phyloP scores from a whole-genome alignment of 2,329 filamentous ascomycete genomes.

The Calonectria montana region DNA sequence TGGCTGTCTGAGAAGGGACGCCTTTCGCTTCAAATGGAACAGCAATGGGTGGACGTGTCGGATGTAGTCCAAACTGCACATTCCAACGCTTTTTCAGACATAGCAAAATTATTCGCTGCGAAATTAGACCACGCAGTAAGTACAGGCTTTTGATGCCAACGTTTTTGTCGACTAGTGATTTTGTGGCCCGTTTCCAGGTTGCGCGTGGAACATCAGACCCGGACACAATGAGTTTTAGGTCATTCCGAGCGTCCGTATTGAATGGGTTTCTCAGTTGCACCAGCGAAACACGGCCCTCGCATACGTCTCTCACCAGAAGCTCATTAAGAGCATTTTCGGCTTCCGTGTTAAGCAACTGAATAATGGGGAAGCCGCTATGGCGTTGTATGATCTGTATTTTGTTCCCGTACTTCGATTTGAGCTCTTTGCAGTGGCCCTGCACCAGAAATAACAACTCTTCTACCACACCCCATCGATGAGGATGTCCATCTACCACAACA shows the following conservation, averaged over 20 bases:
- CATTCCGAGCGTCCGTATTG: background rate
- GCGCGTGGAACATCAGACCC: background rate
- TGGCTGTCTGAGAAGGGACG: slow-evolving; percentile 68
- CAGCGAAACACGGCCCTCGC: slow-evolving; percentile 36
- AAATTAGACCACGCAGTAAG: slow-evolving; percentile 71
- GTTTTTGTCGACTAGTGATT: slow-evolving; percentile 50
- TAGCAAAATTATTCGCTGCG: slow-evolving; percentile 67
- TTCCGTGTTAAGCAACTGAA: slow-evolving; percentile 64
- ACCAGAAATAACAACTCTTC: slow-evolving; percentile 56
- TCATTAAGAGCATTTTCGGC: slow-evolving; percentile 57
- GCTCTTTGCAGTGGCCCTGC: slow-evolving; percentile 43
- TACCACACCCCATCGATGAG: slow-evolving; percentile 61
- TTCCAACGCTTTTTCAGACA: slow-evolving; percentile 70
- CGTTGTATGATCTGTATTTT: background rate
- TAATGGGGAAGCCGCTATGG: slow-evolving; percentile 52
- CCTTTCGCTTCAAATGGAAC: slow-evolving; percentile 78
- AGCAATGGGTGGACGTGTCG: slow-evolving; percentile 66
- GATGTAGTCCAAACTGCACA: slow-evolving; percentile 58
- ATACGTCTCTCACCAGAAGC: slow-evolving; percentile 55
- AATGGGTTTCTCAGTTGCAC: slow-evolving; percentile 15
- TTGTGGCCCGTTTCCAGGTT: background rate
- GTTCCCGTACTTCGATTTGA: background rate
- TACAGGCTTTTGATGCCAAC: slow-evolving; percentile 51
- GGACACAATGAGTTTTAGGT: background rate
- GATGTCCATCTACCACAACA: slow-evolving; percentile 62